Evolutionary conservation across 441 rosid genomes (phyloP), one percentile per base, ranked within the genome.

Genomic region (Arabidopsis lyrata): DNA sequence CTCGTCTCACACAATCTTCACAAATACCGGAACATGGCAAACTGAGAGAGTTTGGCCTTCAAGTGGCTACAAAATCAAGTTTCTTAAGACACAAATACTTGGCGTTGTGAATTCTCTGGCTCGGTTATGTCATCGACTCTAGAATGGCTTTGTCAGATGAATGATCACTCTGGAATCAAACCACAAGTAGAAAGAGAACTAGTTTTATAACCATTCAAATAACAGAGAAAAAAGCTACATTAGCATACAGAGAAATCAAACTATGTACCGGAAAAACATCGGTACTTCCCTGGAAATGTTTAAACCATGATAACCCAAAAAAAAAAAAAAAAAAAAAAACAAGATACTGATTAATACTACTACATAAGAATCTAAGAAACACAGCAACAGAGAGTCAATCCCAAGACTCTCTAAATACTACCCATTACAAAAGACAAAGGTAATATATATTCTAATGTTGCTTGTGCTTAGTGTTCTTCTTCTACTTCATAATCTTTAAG

Each of bases 11-110:
- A 11, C 3, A 22, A 8, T 1, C 45, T 58, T 55, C 16, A 56
- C 20, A 15, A 20, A 42, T 59, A 24, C 27, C 27, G 27, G 27
- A 24, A 24, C 27, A 24, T 24, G 27, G 27, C 4, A 82, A 89
- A 93, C 66, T 83, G 90, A 74, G 97, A 86, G 77, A 93, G 92
- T 47, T 93, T 93, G 80, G 71, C 76, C 80, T 86, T 90, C 97
- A 45, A 94, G 97, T 32, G 86, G 90, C 98, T 93, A 86, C 56
- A 83, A 77, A 81, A 67, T 11, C 20, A 59, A 64, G 64, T n/a
- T 57, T 24, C 27, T 24, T 24, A 24, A 24, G 27, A 24, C 0
- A 24, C 27, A 24, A 24, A 24, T 24, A 24, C 27, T 24, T 24
- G 27, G 27, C 27, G 0, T 24, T 24, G 27, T 24, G 27, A 24